Evolutionary conservation across 2,329 filamentous ascomycete species (phyloP).

Genomic region (Calonectria pauciramosa): DNA sequence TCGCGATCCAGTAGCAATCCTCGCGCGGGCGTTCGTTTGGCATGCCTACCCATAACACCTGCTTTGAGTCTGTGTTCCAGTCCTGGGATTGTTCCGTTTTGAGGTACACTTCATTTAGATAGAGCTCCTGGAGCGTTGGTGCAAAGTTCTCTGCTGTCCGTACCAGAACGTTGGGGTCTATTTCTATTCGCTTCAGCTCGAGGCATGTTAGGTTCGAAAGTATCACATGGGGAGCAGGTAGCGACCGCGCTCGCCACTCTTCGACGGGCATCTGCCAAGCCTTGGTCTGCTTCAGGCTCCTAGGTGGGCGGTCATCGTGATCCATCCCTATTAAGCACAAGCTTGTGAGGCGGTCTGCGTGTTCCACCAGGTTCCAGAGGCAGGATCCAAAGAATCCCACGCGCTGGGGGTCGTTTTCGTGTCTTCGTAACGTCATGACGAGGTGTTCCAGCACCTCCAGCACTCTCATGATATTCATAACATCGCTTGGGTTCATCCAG

Average conservation of each 20-base stretch:
- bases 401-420: conserved; percentile 53
- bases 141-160: conserved; percentile 52
- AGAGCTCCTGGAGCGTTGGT: conserved; percentile 58
- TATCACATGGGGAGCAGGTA: conserved; percentile 54
- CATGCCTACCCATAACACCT: conserved; percentile 60
- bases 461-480: conserved; percentile 61
- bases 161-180: conserved; percentile 53
- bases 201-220: conserved; percentile 57
- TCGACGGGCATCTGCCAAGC: conserved; percentile 51
- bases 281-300: conserved; percentile 55
- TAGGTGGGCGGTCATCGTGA: conserved; percentile 54
- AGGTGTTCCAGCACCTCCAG: conserved; percentile 60
- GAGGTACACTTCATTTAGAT: conserved; percentile 61
- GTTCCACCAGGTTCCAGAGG: conserved; percentile 64
- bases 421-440: conserved; percentile 61
- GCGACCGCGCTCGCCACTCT: conserved; percentile 56
- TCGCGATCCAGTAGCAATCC: conserved; percentile 59
- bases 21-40: conserved; percentile 56
- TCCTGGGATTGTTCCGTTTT: conserved; percentile 55
- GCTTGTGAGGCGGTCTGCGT: conserved; percentile 59
- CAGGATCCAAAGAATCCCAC: conserved; percentile 58
- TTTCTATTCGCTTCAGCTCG: conserved; percentile 59
- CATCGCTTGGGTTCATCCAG: conserved; percentile 65
- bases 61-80: conserved; percentile 50
- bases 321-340: conserved; percentile 64